Conservation (phyloP, 768 basidiomycete species). For the Naganishia friedmannii region DNA sequence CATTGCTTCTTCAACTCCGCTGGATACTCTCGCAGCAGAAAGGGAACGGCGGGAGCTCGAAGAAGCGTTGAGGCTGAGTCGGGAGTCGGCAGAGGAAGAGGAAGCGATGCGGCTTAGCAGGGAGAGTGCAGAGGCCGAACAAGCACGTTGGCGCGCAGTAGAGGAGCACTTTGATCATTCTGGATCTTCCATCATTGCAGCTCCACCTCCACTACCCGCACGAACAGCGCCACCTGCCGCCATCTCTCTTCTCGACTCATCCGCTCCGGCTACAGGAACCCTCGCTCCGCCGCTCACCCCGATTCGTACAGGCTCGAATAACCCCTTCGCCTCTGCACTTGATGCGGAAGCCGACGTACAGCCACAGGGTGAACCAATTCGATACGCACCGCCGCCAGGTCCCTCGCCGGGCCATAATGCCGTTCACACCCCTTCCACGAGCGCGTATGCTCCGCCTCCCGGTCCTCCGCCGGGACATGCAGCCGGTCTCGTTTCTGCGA, state of each 20-base stretch:
- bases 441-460: conserved; percentile 32
- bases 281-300: conserved; percentile 16
- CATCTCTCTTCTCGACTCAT: background rate
- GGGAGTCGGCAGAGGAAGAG: conserved; percentile 41
- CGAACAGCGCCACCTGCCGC: conserved; percentile 1
- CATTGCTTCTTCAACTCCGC: background rate
- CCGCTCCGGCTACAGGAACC: background rate
- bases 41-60: conserved; percentile 46
- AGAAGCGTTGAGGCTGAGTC: conserved; percentile 42
- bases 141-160: background rate
- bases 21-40: background rate
- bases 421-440: background rate
- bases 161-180: background rate
- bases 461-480: conserved; percentile 37
- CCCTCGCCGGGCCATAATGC: conserved; percentile 1
- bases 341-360: background rate
- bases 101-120: conserved; percentile 44
- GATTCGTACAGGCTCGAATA: conserved; percentile 25
- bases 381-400: conserved; percentile 17
- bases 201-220: conserved; percentile 3
- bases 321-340: conserved; percentile 19
- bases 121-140: conserved; percentile 26
- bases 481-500: background rate
- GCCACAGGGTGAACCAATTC: background rate
- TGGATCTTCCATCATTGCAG: background rate